Percentiles rank a stretch among this genome's conserved stretches.
Evolutionary conservation across 148 eudicot genomes (phyloP).

Genomic region (Tetragonia tetragonoides): DNA sequence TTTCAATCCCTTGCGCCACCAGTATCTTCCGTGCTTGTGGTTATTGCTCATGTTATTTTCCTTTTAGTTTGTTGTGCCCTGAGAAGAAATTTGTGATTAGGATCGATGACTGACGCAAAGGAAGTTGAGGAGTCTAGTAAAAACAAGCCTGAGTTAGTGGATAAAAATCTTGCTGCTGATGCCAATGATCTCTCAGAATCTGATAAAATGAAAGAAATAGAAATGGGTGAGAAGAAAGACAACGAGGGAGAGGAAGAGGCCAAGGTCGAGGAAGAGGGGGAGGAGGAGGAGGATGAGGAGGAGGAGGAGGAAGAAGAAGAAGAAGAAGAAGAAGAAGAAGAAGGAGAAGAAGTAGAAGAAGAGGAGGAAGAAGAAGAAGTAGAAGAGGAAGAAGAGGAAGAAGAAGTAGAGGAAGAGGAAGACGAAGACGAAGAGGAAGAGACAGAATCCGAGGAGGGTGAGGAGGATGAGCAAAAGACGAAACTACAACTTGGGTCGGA

Average conservation of each 20-base stretch:
- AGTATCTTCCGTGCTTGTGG: too few species aligned
- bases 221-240: not conserved
- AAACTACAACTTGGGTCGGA: slow-evolving; percentile 7
- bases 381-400: not conserved
- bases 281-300: slow-evolving; percentile 9
- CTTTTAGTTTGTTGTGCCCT: not conserved
- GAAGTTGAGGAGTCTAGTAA: slow-evolving; percentile 22
- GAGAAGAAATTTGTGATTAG: slow-evolving; percentile 3
- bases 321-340: slow-evolving; percentile 5
- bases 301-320: slow-evolving; percentile 8
- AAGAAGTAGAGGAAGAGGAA: not conserved
- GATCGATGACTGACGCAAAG: slow-evolving; percentile 26
- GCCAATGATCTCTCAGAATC: slow-evolving; percentile 3
- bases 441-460: slow-evolving; percentile 15
- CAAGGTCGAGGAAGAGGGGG: slow-evolving; percentile 7
- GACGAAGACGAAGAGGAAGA: slow-evolving; percentile 19
- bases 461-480: slow-evolving; percentile 25
- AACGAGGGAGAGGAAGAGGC: slow-evolving; percentile 10
- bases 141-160: slow-evolving; percentile 11
- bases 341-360: slow-evolving; percentile 15
- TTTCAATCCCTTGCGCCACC: too few species aligned
- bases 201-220: slow-evolving; percentile 11
- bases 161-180: slow-evolving; percentile 7
- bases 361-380: slow-evolving; percentile 23
- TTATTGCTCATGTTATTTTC: not conserved